Percentiles rank a stretch among this genome's conserved stretches.
Evolutionary conservation across 2,329 filamentous ascomycete species (phyloP).

Genomic region (Trichoderma arundinaceum): DNA sequence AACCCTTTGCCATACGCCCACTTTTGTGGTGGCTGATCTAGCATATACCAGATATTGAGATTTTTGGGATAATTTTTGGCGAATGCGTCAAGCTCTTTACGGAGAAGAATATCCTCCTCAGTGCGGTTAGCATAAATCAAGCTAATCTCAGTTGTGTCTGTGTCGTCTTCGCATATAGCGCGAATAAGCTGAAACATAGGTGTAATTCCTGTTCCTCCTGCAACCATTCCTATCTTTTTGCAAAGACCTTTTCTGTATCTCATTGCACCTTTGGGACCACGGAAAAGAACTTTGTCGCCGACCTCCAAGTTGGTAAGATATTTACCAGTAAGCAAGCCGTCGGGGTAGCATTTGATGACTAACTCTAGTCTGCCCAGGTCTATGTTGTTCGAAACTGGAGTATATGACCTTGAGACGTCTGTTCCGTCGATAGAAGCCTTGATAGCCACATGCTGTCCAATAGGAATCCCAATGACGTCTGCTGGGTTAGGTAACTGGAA

Average conservation of each 20-base stretch:
- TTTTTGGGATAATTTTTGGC: constrained; percentile 53
- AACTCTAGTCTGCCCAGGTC: constrained; percentile 57
- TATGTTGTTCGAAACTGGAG: constrained; percentile 57
- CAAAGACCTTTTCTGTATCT: constrained; percentile 52
- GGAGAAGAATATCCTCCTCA: constrained; percentile 65
- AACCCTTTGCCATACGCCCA: constrained; percentile 58
- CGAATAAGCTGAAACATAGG: constrained; percentile 61
- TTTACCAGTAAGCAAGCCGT: constrained; percentile 55
- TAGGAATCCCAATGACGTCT: constrained; percentile 59
- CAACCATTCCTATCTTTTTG: constrained; percentile 41
- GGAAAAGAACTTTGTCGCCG: constrained; percentile 58
- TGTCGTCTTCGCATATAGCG: constrained; percentile 65
- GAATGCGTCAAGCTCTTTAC: constrained; percentile 56
- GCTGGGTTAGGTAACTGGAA: constrained; percentile 54
- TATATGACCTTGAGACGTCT: constrained; percentile 58
- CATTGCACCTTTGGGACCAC: constrained; percentile 64
- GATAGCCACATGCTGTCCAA: constrained; percentile 62
- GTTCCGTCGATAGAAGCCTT: constrained; percentile 54
- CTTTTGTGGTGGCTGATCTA: constrained; percentile 52
- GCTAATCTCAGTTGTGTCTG: constrained; percentile 61
- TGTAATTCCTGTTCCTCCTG: constrained; percentile 44
- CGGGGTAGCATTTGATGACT: constrained; percentile 57
- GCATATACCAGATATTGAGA: constrained; percentile 61
- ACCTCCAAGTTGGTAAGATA: constrained; percentile 55
- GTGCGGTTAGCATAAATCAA: constrained; percentile 65